These are phyloP conservation scores for Entomortierella lignicola DNA, from an alignment of 192 early-diverging fungal species.

Conservation along the genomic window DNA sequence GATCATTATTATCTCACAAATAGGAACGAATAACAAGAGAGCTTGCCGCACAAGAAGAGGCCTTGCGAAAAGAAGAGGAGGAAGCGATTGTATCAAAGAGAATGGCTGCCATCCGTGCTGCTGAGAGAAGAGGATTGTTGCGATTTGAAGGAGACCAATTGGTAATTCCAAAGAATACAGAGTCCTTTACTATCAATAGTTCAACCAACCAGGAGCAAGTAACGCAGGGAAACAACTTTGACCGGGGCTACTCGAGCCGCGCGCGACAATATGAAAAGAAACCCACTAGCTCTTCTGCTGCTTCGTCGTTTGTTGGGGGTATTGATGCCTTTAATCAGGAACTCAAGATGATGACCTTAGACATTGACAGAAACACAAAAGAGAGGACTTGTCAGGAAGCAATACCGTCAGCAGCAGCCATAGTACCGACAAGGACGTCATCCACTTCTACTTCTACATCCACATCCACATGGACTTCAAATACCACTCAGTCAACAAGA, in stretches of 20 bases:
- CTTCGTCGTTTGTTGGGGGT: slow-evolving; percentile 45
- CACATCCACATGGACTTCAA: neutral
- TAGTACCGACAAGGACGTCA: neutral
- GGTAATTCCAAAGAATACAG: slow-evolving; percentile 10
- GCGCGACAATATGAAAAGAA: neutral
- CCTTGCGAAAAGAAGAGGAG: slow-evolving; percentile 39
- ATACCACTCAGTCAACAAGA: neutral
- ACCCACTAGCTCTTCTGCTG: slow-evolving; percentile 4
- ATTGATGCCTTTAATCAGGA: slow-evolving; percentile 41
- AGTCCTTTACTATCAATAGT: neutral
- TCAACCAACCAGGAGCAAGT: neutral
- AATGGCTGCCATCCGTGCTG: slow-evolving; percentile 36
- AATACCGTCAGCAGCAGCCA: neutral
- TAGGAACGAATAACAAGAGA: slow-evolving; percentile 47
- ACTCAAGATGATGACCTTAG: slow-evolving; percentile 40
- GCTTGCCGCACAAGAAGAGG: slow-evolving; percentile 44
- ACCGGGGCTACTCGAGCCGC: slow-evolving; percentile 3
- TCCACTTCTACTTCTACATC: neutral
- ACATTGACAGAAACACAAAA: neutral
- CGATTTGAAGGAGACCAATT: slow-evolving; percentile 36
- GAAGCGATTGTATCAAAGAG: slow-evolving; percentile 22
- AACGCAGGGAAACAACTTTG: neutral
- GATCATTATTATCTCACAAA: neutral
- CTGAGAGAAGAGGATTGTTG: slow-evolving; percentile 37
- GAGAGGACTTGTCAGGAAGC: neutral